Conservation (phyloP, 1,139 yeast species). For the Candida frijolesensis region DNA sequence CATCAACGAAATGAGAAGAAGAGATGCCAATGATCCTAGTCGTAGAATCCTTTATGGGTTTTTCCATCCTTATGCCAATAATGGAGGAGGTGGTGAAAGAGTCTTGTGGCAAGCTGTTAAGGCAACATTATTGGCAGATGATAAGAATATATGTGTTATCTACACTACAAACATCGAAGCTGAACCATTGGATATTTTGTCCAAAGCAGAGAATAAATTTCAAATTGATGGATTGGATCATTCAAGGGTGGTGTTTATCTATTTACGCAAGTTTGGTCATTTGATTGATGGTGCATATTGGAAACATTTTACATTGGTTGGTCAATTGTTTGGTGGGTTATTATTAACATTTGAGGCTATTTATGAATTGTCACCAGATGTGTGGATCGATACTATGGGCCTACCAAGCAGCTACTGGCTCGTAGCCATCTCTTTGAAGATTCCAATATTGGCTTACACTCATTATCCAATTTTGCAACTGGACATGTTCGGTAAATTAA, state of each 20-base stretch:
- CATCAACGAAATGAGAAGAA: constrained; percentile 32
- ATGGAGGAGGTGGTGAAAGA: constrained; percentile 98
- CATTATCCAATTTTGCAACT: constrained; percentile 91
- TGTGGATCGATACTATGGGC: constrained; percentile 95
- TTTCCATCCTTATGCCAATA: constrained; percentile 94
- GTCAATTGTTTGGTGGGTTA: constrained; percentile 84
- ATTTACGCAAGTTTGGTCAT: constrained; percentile 56
- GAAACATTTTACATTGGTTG: constrained; percentile 79
- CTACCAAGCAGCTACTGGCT: constrained; percentile 77
- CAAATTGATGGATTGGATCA: constrained; percentile 53
- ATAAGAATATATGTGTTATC: constrained; percentile 62
- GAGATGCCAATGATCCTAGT: constrained; percentile 38
- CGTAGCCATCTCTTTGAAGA: constrained; percentile 52
- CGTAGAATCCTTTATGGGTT: constrained; percentile 68
- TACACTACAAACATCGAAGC: constrained; percentile 72
- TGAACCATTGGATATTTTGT: constrained; percentile 55
- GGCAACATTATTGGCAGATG: constrained; percentile 58
- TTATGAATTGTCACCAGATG: constrained; percentile 72
- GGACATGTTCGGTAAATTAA: constrained; percentile 76
- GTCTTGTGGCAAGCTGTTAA: constrained; percentile 94
- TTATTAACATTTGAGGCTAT: constrained; percentile 73
- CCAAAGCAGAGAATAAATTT: constrained; percentile 64
- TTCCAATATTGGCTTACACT: constrained; percentile 85
- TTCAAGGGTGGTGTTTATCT: constrained; percentile 69
- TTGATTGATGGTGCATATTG: constrained; percentile 73